Conservation (phyloP, 306 rosid genomes). For the Ammopiptanthus mongolicus region DNA sequence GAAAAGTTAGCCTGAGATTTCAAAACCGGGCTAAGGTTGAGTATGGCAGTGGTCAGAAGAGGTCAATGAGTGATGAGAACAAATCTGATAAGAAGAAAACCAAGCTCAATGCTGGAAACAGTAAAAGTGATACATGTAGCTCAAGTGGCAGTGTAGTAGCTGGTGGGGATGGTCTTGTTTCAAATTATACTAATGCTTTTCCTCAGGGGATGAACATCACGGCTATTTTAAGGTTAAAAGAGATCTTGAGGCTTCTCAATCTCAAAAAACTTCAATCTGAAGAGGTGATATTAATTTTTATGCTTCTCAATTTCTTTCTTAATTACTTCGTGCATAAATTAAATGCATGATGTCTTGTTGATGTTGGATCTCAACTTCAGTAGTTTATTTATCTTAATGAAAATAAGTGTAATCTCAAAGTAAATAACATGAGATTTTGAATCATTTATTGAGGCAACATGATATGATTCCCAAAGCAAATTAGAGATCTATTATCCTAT, state of each 20-base stretch:
- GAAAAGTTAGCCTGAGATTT: background rate
- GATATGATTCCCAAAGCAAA: background rate
- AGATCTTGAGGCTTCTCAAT: background rate
- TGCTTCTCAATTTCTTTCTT: background rate
- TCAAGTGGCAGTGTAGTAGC: too few species aligned
- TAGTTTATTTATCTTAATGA: background rate
- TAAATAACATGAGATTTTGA: background rate
- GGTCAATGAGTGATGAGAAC: too few species aligned
- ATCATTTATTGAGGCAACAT: background rate
- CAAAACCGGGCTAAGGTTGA: background rate
- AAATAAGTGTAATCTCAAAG: background rate
- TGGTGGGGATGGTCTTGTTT: too few species aligned
- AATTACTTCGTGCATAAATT: background rate
- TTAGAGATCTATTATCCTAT: too few species aligned
- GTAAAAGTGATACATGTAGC: too few species aligned
- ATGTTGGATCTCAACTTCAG: background rate
- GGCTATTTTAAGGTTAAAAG: background rate
- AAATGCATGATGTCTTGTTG: background rate
- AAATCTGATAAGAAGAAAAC: too few species aligned
- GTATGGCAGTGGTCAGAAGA: background rate
- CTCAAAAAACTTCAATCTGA: background rate
- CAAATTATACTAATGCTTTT: background rate
- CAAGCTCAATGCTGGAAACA: too few species aligned
- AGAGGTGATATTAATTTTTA: background rate
- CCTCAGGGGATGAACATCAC: background rate